These are phyloP conservation scores for Asterophora parasitica DNA, from an alignment of 768 basidiomycete genomes.

Conservation along the genomic window DNA sequence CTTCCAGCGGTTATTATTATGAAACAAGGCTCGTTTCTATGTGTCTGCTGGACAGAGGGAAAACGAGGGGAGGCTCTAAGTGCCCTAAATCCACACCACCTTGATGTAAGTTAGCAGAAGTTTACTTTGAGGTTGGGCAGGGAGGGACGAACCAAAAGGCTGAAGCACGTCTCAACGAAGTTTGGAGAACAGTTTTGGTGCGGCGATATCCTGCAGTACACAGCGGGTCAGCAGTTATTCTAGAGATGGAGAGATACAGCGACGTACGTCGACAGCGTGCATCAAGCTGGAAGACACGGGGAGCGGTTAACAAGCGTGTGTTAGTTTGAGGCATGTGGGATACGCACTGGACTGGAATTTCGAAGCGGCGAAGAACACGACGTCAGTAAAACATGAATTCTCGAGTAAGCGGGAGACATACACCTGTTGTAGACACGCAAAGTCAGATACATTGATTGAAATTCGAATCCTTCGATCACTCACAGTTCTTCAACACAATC, in stretches of 20 bases:
- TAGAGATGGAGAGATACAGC: constrained; percentile 24
- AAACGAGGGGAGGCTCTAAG: neutral
- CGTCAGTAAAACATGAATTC: constrained; percentile 9
- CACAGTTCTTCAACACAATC: constrained; percentile 91
- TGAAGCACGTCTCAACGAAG: constrained; percentile 38
- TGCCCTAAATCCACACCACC: neutral
- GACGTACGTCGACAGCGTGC: constrained; percentile 86
- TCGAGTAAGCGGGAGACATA: constrained; percentile 19
- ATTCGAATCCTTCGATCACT: constrained; percentile 28
- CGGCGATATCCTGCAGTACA: constrained; percentile 46
- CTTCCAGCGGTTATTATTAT: neutral
- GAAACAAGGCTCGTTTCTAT: constrained; percentile 2
- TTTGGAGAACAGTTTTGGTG: constrained; percentile 80
- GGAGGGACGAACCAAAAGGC: neutral
- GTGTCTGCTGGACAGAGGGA: neutral
- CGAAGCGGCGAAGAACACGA: neutral
- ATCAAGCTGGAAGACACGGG: constrained; percentile 55
- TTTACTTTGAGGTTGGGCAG: too few relatives aligned
- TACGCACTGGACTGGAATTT: constrained; percentile 52
- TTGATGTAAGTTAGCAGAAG: neutral
- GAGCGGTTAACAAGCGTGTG: constrained; percentile 4
- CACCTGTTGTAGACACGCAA: constrained; percentile 21
- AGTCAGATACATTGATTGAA: constrained; percentile 10
- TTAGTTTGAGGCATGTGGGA: neutral
- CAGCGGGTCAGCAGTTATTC: constrained; percentile 17